Conservation (phyloP, 768 basidiomycete genomes). For the Mycena galopus region DNA sequence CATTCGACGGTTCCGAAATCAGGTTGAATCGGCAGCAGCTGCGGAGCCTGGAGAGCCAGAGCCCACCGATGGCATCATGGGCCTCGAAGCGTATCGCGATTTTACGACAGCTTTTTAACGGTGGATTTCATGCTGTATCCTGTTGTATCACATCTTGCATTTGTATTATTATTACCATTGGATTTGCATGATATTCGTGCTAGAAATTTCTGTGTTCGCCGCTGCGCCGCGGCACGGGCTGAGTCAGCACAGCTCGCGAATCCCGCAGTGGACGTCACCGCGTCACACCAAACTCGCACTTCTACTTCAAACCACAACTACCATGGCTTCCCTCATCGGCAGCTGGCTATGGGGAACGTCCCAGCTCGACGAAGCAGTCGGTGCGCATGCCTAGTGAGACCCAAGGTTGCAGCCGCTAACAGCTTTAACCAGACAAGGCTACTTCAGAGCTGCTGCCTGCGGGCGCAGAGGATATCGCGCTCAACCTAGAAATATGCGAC, state of each 20-base stretch:
- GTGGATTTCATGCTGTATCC: conserved; percentile 21
- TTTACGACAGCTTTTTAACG: conserved; percentile 67
- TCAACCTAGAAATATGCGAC: conserved; percentile 96
- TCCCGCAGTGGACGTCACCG: conserved; percentile 21
- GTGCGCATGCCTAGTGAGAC: conserved; percentile 56
- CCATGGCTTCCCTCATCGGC: conserved; percentile 68
- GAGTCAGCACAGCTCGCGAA: conserved; percentile 3
- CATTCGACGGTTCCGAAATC: conserved; percentile 77
- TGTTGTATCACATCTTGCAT: conserved; percentile 37
- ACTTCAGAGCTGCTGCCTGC: conserved; percentile 90
- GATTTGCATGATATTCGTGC: conserved; percentile 12
- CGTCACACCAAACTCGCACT: conserved; percentile 25
- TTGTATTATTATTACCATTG: conserved; percentile 33
- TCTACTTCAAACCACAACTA: conserved; percentile 22
- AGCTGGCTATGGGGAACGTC: conserved; percentile 86
- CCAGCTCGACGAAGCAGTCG: conserved; percentile 86
- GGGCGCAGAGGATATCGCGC: conserved; percentile 90
- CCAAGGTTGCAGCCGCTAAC: neutral
- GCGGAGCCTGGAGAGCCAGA: conserved; percentile 32
- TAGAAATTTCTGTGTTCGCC: neutral
- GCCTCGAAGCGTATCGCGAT: conserved; percentile 66
- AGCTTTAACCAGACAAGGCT: conserved; percentile 79
- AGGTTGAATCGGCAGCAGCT: conserved; percentile 42
- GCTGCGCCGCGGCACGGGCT: neutral
- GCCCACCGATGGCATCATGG: conserved; percentile 58